A percentile compares a stretch with the other conserved stretches of the same genome.
Evolutionary conservation across 768 basidiomycete species (phyloP).

Genomic region (Termitomyces sp.): DNA sequence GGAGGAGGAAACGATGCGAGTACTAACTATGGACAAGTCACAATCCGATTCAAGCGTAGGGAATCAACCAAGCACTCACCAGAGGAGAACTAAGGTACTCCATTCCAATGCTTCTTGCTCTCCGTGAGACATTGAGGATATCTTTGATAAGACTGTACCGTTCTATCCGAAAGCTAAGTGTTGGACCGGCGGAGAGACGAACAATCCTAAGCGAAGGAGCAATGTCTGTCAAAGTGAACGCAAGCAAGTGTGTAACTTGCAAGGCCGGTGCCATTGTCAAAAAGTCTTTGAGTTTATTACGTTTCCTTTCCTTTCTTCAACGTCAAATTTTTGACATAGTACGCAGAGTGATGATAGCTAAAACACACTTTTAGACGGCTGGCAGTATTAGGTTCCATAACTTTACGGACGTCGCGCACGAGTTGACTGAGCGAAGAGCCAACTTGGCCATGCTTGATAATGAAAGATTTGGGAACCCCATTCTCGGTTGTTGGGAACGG

Average conservation of each 20-base stretch:
- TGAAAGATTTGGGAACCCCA: slow-evolving; percentile 81
- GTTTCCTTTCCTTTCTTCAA: slow-evolving; percentile 67
- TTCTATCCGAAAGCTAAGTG: slow-evolving; percentile 88
- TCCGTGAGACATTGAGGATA: slow-evolving; percentile 56
- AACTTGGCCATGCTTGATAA: slow-evolving; percentile 94
- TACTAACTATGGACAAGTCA: slow-evolving; percentile 58
- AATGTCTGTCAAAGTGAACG: slow-evolving; percentile 82
- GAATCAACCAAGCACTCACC: slow-evolving; percentile 37
- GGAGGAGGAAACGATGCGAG: slow-evolving; percentile 81
- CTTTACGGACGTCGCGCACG: slow-evolving; percentile 87
- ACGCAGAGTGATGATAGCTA: neutral
- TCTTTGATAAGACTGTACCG: slow-evolving; percentile 91
- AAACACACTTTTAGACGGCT: slow-evolving; percentile 73
- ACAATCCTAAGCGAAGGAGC: slow-evolving; percentile 85
- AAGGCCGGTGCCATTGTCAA: slow-evolving; percentile 87
- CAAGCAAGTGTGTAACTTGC: slow-evolving; percentile 87
- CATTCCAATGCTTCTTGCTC: slow-evolving; percentile 71
- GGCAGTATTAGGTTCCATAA: slow-evolving; percentile 98
- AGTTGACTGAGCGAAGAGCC: slow-evolving; percentile 83
- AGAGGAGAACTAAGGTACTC: slow-evolving; percentile 92
- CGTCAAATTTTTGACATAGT: slow-evolving; percentile 2
- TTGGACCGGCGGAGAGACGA: slow-evolving; percentile 85
- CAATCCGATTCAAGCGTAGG: neutral
- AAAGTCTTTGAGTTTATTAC: slow-evolving; percentile 92
- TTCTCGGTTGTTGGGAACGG: slow-evolving; percentile 24